Conservation (phyloP, 192 early-diverging fungal species). For the Geranomyces michiganensis region DNA sequence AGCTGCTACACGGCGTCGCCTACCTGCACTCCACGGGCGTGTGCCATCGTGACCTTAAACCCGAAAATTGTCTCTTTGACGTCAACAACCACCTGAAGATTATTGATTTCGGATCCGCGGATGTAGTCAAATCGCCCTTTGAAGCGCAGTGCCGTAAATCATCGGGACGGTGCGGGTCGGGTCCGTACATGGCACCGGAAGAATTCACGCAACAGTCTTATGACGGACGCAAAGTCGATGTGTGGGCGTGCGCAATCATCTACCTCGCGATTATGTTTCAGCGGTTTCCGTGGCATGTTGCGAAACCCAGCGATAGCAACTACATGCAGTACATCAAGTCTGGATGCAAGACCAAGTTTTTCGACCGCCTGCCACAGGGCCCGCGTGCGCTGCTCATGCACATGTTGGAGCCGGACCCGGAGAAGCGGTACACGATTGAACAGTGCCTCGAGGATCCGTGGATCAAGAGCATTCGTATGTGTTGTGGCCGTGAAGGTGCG, state of each 20-base stretch:
- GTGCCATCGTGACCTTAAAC: slow-evolving; percentile 67
- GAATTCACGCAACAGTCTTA: slow-evolving; percentile 66
- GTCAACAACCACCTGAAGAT: slow-evolving; percentile 76
- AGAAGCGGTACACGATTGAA: slow-evolving; percentile 10
- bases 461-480: slow-evolving; percentile 12
- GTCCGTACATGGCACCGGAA: slow-evolving; percentile 93
- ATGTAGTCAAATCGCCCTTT: slow-evolving; percentile 81
- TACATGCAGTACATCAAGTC: slow-evolving; percentile 32
- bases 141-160: slow-evolving; percentile 40
- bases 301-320: slow-evolving; percentile 24
- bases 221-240: slow-evolving; percentile 82
- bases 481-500: neutral
- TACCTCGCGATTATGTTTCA: slow-evolving; percentile 43
- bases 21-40: slow-evolving; percentile 90
- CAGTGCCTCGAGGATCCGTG: slow-evolving; percentile 32
- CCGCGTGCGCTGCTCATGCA: neutral
- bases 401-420: slow-evolving; percentile 32
- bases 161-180: slow-evolving; percentile 1
- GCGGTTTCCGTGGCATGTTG: slow-evolving; percentile 50
- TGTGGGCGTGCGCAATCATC: slow-evolving; percentile 77
- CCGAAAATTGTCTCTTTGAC: slow-evolving; percentile 80
- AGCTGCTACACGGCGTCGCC: slow-evolving; percentile 79
- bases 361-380: slow-evolving; percentile 18
- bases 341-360: neutral
- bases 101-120: slow-evolving; percentile 93